These are phyloP conservation scores for Fusarium sp. DNA, from an alignment of 2,329 filamentous ascomycete genomes.

Conservation along the genomic window DNA sequence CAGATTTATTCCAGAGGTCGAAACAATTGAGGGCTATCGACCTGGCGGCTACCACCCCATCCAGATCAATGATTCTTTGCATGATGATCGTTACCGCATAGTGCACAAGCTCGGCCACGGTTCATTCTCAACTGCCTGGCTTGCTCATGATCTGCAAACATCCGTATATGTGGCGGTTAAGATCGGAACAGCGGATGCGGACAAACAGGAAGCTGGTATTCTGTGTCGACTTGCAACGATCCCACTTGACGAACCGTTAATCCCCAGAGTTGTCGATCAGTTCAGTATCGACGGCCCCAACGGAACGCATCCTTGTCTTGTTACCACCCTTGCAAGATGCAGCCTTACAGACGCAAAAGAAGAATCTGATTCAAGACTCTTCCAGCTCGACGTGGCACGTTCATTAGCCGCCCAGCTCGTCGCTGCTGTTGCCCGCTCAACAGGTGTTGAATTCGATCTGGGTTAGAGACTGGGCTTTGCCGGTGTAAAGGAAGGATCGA, in stretches of 20 bases:
- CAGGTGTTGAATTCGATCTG: slow-evolving; percentile 27
- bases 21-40: slow-evolving; percentile 48
- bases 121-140: slow-evolving; percentile 53
- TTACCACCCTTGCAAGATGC: slow-evolving; percentile 47
- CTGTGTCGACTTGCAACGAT: slow-evolving; percentile 37
- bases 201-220: slow-evolving; percentile 41
- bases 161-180: slow-evolving; percentile 54
- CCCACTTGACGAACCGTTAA: slow-evolving; percentile 5
- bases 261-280: slow-evolving; percentile 43
- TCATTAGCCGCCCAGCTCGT: slow-evolving; percentile 49
- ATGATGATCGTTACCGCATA: slow-evolving; percentile 43
- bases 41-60: slow-evolving; percentile 57
- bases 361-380: slow-evolving; percentile 30
- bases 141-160: slow-evolving; percentile 48
- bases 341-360: slow-evolving; percentile 45
- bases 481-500: background rate
- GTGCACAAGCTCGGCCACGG: slow-evolving; percentile 52
- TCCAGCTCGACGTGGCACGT: slow-evolving; percentile 48
- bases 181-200: slow-evolving; percentile 48
- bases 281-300: slow-evolving; percentile 49
- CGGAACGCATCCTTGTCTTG: slow-evolving; percentile 49
- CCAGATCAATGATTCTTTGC: slow-evolving; percentile 54
- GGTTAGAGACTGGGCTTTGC: slow-evolving; percentile 39
- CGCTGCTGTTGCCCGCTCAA: slow-evolving; percentile 48
- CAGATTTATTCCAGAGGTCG: slow-evolving; percentile 43